phyloP scores from a whole-genome alignment of 345 rosid species.

The Arabis hirsuta region DNA sequence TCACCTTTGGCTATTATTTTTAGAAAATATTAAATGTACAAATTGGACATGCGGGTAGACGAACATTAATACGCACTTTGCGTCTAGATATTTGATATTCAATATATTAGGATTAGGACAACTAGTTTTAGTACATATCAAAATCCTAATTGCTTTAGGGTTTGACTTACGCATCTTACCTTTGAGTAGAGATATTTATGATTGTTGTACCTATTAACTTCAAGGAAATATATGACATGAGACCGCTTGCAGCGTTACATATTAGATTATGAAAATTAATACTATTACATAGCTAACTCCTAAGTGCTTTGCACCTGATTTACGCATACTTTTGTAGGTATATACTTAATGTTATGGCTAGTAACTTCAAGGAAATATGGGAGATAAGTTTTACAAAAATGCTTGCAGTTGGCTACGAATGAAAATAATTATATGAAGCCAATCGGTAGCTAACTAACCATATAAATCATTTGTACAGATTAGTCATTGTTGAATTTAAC shows the following conservation, averaged over 20 bases:
- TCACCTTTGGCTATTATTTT: conserved; percentile 31
- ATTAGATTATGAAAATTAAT: not conserved
- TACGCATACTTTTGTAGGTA: not conserved
- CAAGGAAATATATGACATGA: not conserved
- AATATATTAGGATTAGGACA: conserved; percentile 19
- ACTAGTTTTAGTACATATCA: conserved; percentile 32
- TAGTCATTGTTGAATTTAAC: no score
- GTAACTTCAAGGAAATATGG: not conserved
- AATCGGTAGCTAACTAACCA: no score
- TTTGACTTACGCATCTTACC: conserved; percentile 2
- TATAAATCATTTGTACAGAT: no score
- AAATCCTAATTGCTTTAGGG: conserved; percentile 29
- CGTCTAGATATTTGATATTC: conserved; percentile 19
- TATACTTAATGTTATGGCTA: not conserved
- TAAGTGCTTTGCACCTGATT: not conserved
- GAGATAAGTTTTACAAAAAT: not conserved
- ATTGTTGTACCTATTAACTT: conserved; percentile 20
- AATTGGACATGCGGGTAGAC: conserved; percentile 35
- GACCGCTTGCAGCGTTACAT: not conserved
- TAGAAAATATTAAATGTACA: conserved; percentile 1
- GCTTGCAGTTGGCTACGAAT: not conserved
- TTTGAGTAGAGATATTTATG: conserved; percentile 19
- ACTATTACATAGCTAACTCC: not conserved
- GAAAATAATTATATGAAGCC: no score
- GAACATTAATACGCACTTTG: conserved; percentile 24